Evolutionary conservation across 2,329 filamentous ascomycete genomes (phyloP), one percentile per base, ranked within the genome.

Genomic region (Hymenoscyphus infarciens): DNA sequence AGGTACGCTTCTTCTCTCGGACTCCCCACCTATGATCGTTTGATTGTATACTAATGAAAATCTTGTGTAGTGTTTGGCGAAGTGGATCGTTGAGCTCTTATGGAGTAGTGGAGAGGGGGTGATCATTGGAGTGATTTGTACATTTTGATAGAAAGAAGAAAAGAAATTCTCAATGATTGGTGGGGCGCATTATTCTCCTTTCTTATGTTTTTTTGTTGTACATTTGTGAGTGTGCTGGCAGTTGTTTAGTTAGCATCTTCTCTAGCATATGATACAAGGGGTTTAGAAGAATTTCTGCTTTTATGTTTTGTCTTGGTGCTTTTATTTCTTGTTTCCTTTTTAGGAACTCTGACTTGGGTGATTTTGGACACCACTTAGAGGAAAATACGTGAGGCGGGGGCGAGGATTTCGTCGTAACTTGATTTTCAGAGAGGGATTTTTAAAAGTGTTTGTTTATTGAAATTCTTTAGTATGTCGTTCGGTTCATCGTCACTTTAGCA

Each of bases 1-100:
- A 75, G 92, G 92, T 86, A 82, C 82, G 84, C 62, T 57, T 58
- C 59, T 10, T 57, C 45, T 22, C 27, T 55, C 33, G 49, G 56
- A n/a, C n/a, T 49, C 31, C 45, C 42, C 25, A 6, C 10, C 42
- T 8, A n/a, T 31, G 35, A 38, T 38, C 5, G 22, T 59, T 49
- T 57, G n/a, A 2, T 56, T 64, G 63, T 54, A 60, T 64, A 42
- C 56, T 52, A 42, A 53, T 31, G 49, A 66, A 72, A 58, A 27
- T 59, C 29, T 61, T 38, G 55, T 60, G 57, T 59, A 73, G 71
- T 74, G 35, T 75, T 75, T 56, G 73, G 73, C 58, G 82, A 84
- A 73, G 81, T 84, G 63, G 82, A 84, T 73, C 74, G 82, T 73
- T 84, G 79, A 69, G 61, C 65, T 49, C 2, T 11, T 19, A 3